Evolutionary conservation across 441 rosid genomes (phyloP), one percentile per base, ranked within the genome.

Genomic region (Rhodomyrtus psidioides): DNA sequence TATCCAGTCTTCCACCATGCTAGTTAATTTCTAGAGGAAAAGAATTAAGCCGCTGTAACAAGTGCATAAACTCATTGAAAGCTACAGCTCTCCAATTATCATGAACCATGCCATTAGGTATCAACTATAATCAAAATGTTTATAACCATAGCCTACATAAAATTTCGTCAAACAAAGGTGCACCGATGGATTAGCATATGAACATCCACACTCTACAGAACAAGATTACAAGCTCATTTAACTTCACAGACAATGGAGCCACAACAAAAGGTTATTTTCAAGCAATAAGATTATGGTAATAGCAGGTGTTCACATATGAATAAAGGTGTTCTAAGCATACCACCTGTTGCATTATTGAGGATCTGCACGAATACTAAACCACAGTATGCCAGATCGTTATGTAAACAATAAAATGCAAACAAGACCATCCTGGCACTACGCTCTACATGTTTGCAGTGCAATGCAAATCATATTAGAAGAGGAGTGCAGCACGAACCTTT

Each of bases 1-100:
- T 89, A 97, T 92, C 99, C 99, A 97, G 92, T 97, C 99, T 93
- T 97, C 98, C 85, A 96, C 97, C 97, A 97, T 97, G 91, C 98
- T 95, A 85, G 98, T 91, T 87, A 96, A 90, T 97, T 96, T 97
- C 99, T 97, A 85, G 27, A 88, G 54, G 83, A 86, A 85, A 62
- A 55, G 12, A 65, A 62, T 26, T 30, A 42, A 53, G 26, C 49
- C 49, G 10, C 79, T 39, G n/a, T 70, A 70, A 70, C 13, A 70
- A 70, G 51, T 39, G 16, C n/a, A 70, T 70, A 21, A 70, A 39
- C 79, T 39, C 79, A 26, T 24, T 3, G 16, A 70, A 70, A 70
- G 49, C 21, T 21, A 70, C 79, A 70, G 49, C 39, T 39, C n/a
- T 70, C 79, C 79, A 39, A 70, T 39, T 70, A 70, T 39, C 79